Base-by-base conservation (phyloP, 2,329 filamentous ascomycete species). In the Diplodia seriata region DNA sequence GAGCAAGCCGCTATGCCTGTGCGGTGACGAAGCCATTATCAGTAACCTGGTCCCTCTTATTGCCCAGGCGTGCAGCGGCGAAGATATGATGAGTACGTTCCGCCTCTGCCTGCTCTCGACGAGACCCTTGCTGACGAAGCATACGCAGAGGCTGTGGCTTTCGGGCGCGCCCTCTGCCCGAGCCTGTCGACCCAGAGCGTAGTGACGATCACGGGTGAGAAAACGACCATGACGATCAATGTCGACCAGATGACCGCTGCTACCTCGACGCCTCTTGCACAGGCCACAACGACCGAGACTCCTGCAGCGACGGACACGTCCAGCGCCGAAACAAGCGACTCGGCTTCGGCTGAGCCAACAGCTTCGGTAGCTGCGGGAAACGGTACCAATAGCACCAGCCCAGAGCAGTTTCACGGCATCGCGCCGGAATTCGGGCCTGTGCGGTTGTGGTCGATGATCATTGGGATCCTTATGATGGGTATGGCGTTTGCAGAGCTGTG, bases 401-500 rank as follows among this genome's bases (percentile, higher is more conserved):
- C 55, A 18, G 49, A 59, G 33, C 43, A 59, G 36, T 67, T 61
- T 26, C 55, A 57, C 2, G 66, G 66, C 5, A 36, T 55, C 31
- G 33, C 56, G 3, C 67, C 67, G n/a, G 62, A 31, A 9, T 70
- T 68, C 20, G 67, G 67, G 9, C 33, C 38, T 12, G 15, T 57
- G 54, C 57, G 69, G 9, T 18, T 69, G 18, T 54, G 67, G 33
- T 51, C 51, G 18, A 59, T 69, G 43, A 23, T 47, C 4, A 14
- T 68, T 40, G 63, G 67, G 2, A 68, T 70, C 3, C 47, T 61
- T 5, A 29, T 49, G 12, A 67, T 70, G 55, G 67, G 49, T 11
- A 38, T 67, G 23, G 14, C 63, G 1, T 70, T 70, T 49, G 69
- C 69, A 14, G 69, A 70, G 62, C 62, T 70, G n/a, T 70, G 43